phyloP scores from a whole-genome alignment of 2,329 filamentous ascomycete species.

The Verticillium nonalfalfae region DNA sequence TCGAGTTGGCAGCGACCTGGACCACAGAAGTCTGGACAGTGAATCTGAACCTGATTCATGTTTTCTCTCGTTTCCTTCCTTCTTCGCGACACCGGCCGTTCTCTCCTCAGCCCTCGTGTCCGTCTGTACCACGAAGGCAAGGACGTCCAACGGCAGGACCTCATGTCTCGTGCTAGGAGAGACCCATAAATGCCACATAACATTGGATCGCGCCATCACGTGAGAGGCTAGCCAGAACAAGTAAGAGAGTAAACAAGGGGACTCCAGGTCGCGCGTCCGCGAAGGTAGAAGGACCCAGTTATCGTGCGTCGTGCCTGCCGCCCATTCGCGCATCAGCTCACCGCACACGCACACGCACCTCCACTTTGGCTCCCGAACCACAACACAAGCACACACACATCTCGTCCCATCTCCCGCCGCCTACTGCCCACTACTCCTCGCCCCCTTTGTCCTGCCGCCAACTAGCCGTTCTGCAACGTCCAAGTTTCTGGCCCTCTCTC shows the following conservation, averaged over 20 bases:
- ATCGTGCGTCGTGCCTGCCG: not conserved
- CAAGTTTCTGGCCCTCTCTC: not conserved
- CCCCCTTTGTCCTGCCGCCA: not conserved
- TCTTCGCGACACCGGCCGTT: not conserved
- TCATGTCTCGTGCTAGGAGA: not conserved
- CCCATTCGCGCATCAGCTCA: not conserved
- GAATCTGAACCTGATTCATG: not conserved
- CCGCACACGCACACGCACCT: not conserved
- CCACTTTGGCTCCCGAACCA: not conserved
- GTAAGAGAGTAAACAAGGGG: constrained; percentile 12
- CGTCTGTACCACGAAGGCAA: not conserved
- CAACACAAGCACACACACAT: not conserved
- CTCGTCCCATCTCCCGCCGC: not conserved
- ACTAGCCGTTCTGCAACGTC: not conserved
- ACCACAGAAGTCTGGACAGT: not conserved
- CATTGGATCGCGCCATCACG: constrained; percentile 9
- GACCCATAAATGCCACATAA: not conserved
- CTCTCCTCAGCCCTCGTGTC: not conserved
- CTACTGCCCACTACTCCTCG: not conserved
- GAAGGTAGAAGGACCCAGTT: constrained; percentile 2
- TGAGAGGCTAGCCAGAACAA: constrained; percentile 3
- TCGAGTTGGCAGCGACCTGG: not conserved
- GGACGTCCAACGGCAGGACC: not conserved
- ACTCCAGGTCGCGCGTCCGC: constrained; percentile 10
- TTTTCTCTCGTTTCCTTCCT: not conserved